Evolutionary conservation across 1,284 basidiomycete species (phyloP).

Genomic region (Ceratobasidium sp.): DNA sequence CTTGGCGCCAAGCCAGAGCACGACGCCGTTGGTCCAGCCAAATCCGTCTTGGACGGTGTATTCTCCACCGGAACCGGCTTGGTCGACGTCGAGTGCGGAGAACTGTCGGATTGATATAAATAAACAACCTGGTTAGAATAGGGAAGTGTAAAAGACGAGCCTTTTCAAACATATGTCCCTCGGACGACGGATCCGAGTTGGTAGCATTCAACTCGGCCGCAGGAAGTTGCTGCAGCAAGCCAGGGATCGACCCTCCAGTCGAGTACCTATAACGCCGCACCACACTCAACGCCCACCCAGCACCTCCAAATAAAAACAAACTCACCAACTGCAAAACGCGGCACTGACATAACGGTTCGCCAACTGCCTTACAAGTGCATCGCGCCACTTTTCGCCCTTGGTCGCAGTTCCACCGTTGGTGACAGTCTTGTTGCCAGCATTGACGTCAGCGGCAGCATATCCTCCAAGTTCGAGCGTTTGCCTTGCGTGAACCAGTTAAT

Average conservation of each 20-base stretch:
- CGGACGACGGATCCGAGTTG: slow-evolving; percentile 54
- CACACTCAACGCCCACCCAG: neutral
- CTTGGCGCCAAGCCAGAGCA: slow-evolving; percentile 79
- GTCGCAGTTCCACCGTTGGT: slow-evolving; percentile 79
- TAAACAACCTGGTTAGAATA: too few relatives aligned
- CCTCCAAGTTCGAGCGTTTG: slow-evolving; percentile 70
- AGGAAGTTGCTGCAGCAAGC: slow-evolving; percentile 76
- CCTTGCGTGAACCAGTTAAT: too few relatives aligned
- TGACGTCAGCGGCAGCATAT: slow-evolving; percentile 69
- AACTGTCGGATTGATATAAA: slow-evolving; percentile 54
- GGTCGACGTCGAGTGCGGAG: slow-evolving; percentile 75
- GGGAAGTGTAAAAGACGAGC: too few relatives aligned
- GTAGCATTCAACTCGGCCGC: slow-evolving; percentile 81
- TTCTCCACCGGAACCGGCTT: slow-evolving; percentile 87
- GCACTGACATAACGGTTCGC: slow-evolving; percentile 87
- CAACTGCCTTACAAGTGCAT: slow-evolving; percentile 75
- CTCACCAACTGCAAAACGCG: slow-evolving; percentile 89
- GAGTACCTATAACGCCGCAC: slow-evolving; percentile 77
- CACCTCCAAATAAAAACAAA: slow-evolving; percentile 45
- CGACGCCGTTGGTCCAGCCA: slow-evolving; percentile 93
- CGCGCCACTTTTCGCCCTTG: slow-evolving; percentile 48
- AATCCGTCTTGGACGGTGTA: slow-evolving; percentile 89
- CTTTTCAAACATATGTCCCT: slow-evolving; percentile 89
- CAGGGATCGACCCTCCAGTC: slow-evolving; percentile 85
- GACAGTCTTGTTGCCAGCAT: slow-evolving; percentile 70